Evolutionary conservation across 306 rosid genomes (phyloP), one percentile per base, ranked within the genome.

Genomic region (Begonia fuchsioides): DNA sequence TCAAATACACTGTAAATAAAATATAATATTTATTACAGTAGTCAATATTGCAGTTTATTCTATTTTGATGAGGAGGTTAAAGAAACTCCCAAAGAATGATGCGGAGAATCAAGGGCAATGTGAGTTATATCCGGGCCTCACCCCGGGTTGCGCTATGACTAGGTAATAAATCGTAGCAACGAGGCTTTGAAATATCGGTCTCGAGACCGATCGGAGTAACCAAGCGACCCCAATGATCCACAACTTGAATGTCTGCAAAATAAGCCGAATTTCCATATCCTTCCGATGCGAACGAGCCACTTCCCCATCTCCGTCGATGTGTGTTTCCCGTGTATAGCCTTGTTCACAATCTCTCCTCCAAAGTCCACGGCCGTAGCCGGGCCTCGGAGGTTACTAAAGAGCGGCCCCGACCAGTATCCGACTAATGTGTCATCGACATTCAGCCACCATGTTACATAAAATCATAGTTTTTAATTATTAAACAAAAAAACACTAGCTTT

Each of bases 401-500:
- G 58, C 79, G 79, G 79, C 0, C 95, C 69, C 13, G 98, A 95
- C 98, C 98, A 90, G 48, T 90, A 90, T 0, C 98, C 98, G 63
- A 90, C 56, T 6, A 90, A 58, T 66, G 57, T 78, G 49, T 77
- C 82, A 10, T 94, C 98, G 32, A 85, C 85, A 56, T 85, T 94
- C 98, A 90, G 79, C 98, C 98, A 90, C 98, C 98, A 90, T 6
- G 32, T 20, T 20, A n/a, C n/a, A n/a, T n/a, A n/a, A n/a, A n/a
- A n/a, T 20, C 32, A 20, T 20, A 20, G 32, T 20, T 20, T 20
- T 19, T 1, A 20, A 20, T 20, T 2, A 20, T 6, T 20, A 20
- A 20, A 20, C 32, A 20, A 1, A 3, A 20, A 20, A 20, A 20
- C 3, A 20, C 32, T 20, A 20, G 1, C 32, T 19, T 19, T 4